Conservation (phyloP, 805 yeast genomes). For the Schwanniomyces occidentalis region DNA sequence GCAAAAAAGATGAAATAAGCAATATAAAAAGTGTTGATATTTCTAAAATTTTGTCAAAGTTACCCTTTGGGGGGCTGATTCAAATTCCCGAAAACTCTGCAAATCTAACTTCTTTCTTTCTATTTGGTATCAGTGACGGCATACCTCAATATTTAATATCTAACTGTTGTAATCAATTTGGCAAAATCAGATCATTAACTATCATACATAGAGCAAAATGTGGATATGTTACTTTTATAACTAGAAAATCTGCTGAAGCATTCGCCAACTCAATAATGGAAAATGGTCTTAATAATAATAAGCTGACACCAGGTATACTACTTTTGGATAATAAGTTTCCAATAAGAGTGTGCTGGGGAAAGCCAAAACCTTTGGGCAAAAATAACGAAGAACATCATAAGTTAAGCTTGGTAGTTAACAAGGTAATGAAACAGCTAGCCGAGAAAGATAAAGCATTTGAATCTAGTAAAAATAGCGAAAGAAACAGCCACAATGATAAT, state of each 20-base stretch:
- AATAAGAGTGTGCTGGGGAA: slow-evolving; percentile 58
- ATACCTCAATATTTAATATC: slow-evolving; percentile 63
- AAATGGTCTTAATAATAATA: slow-evolving; percentile 27
- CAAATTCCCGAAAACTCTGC: slow-evolving; percentile 36
- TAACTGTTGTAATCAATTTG: slow-evolving; percentile 46
- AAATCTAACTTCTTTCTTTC: slow-evolving; percentile 58
- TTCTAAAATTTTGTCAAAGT: slow-evolving; percentile 50
- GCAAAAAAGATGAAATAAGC: slow-evolving; percentile 4
- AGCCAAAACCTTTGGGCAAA: slow-evolving; percentile 41
- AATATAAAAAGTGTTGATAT: slow-evolving; percentile 43
- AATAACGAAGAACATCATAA: slow-evolving; percentile 47
- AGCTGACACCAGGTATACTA: slow-evolving; percentile 32
- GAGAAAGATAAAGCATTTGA: slow-evolving; percentile 31
- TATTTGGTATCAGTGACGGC: slow-evolving; percentile 71
- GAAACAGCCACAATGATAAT: too few species aligned
- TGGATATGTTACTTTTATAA: slow-evolving; percentile 60
- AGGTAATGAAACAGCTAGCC: slow-evolving; percentile 54
- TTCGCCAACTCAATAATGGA: slow-evolving; percentile 23
- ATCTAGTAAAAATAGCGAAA: slow-evolving; percentile 1
- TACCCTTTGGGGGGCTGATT: slow-evolving; percentile 72
- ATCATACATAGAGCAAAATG: slow-evolving; percentile 60
- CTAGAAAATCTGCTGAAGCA: slow-evolving; percentile 51
- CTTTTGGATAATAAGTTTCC: slow-evolving; percentile 40
- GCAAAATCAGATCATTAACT: slow-evolving; percentile 48
- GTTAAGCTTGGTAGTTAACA: slow-evolving; percentile 49